These are phyloP conservation scores for Schrenkiella parvula DNA, from an alignment of 345 rosid species.

Conservation along the genomic window DNA sequence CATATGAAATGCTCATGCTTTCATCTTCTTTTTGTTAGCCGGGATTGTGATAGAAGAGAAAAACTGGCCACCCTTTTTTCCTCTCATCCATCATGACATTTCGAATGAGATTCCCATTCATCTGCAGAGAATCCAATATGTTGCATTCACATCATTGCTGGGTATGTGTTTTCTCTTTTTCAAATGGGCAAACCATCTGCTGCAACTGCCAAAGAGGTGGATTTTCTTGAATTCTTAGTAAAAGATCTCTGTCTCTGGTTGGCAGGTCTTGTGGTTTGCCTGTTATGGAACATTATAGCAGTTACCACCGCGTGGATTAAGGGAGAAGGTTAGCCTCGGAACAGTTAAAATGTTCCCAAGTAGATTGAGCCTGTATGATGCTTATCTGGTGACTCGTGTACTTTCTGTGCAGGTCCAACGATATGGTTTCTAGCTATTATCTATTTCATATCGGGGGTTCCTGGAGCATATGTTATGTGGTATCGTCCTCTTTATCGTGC, in stretches of 20 bases:
- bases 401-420: constrained; percentile 54
- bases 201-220: constrained; percentile 5
- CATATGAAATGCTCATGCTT: constrained; percentile 14
- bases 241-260: neutral
- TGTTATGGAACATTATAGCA: constrained; percentile 83
- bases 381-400: constrained; percentile 14
- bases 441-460: constrained; percentile 82
- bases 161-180: constrained; percentile 42
- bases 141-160: constrained; percentile 83
- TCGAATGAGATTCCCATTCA: constrained; percentile 90
- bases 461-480: constrained; percentile 45
- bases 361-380: neutral
- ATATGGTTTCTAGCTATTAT: constrained; percentile 97
- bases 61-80: constrained; percentile 95
- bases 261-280: constrained; percentile 77
- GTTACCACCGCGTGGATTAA: constrained; percentile 85
- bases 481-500: constrained; percentile 3
- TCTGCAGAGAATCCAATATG: constrained; percentile 78
- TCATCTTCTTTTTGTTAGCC: constrained; percentile 49
- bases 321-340: constrained; percentile 68
- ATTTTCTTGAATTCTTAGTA: neutral
- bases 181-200: neutral
- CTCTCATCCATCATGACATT: constrained; percentile 92
- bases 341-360: neutral
- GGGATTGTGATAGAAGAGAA: constrained; percentile 88